phyloP scores from a whole-genome alignment of 805 yeast genomes.

The Hemisphaericaspora nanyangensis region DNA sequence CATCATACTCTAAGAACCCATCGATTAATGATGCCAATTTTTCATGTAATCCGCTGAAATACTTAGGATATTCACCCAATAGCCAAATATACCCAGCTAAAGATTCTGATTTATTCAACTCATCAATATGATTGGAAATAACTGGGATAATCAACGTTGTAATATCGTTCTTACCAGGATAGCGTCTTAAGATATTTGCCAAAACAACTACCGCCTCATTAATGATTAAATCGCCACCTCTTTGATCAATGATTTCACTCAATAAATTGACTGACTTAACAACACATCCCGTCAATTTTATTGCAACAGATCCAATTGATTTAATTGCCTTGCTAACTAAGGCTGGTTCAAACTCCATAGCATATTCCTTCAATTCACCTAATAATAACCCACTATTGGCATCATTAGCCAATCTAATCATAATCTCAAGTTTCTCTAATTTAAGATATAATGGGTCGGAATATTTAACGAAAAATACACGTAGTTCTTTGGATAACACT shows the following conservation, averaged over 20 bases:
- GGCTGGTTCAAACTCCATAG: constrained; percentile 81
- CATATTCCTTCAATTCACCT: constrained; percentile 73
- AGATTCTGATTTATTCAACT: constrained; percentile 47
- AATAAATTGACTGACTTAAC: constrained; percentile 59
- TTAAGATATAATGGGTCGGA: constrained; percentile 79
- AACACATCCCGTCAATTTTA: constrained; percentile 51
- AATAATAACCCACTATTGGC: constrained; percentile 55
- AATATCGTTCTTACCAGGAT: constrained; percentile 49
- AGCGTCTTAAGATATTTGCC: constrained; percentile 64
- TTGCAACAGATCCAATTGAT: constrained; percentile 70
- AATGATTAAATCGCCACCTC: constrained; percentile 57
- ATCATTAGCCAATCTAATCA: constrained; percentile 65
- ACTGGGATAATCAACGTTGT: constrained; percentile 54
- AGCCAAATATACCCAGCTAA: constrained; percentile 64
- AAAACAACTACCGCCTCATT: constrained; percentile 61
- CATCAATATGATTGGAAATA: constrained; percentile 45
- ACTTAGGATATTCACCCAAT: constrained; percentile 64
- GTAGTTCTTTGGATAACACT: constrained; percentile 69
- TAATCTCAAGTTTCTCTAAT: constrained; percentile 70
- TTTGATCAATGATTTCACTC: constrained; percentile 56
- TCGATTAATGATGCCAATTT: constrained; percentile 46
- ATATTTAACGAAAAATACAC: constrained; percentile 87
- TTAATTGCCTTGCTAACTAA: constrained; percentile 64
- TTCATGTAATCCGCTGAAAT: constrained; percentile 50
- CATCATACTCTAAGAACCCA: constrained; percentile 55